Conservation (phyloP, 2,329 filamentous ascomycete genomes). For the Venturia aucupariae region DNA sequence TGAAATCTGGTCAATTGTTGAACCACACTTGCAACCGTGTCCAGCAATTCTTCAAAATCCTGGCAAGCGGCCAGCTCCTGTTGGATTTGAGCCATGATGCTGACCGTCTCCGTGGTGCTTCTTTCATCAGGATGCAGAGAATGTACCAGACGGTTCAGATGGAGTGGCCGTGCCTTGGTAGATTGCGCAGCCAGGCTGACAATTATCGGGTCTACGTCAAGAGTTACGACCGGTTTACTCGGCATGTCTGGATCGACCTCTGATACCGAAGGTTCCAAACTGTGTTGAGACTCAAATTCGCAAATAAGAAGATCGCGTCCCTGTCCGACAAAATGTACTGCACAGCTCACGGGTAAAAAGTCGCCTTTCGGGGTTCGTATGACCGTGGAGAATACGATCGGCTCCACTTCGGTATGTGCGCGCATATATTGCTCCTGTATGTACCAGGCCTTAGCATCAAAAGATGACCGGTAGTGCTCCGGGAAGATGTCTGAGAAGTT, state of each 20-base stretch:
- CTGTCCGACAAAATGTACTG: conserved; percentile 63
- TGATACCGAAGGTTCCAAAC: conserved; percentile 57
- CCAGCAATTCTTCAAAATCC: conserved; percentile 63
- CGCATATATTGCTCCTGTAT: conserved; percentile 71
- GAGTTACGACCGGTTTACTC: conserved; percentile 41
- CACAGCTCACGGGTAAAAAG: conserved; percentile 71
- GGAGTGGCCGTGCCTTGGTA: neutral
- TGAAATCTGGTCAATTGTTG: conserved; percentile 88
- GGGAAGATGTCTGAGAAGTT: conserved; percentile 74
- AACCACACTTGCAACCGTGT: conserved; percentile 72
- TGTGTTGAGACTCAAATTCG: conserved; percentile 79
- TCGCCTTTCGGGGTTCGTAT: conserved; percentile 49
- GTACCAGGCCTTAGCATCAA: conserved; percentile 76
- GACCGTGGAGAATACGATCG: conserved; percentile 75
- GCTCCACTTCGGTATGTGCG: conserved; percentile 64
- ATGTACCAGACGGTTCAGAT: neutral
- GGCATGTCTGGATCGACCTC: conserved; percentile 51
- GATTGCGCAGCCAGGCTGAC: conserved; percentile 46
- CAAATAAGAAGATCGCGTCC: conserved; percentile 68
- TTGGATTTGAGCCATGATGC: conserved; percentile 85
- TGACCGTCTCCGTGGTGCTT: conserved; percentile 86
- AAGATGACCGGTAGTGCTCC: conserved; percentile 73
- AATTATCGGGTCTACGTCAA: conserved; percentile 33
- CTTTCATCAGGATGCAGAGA: conserved; percentile 53
- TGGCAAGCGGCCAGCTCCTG: conserved; percentile 69